phyloP scores from a whole-genome alignment of 768 basidiomycete genomes.

The Cystofilobasidium capitatum region DNA sequence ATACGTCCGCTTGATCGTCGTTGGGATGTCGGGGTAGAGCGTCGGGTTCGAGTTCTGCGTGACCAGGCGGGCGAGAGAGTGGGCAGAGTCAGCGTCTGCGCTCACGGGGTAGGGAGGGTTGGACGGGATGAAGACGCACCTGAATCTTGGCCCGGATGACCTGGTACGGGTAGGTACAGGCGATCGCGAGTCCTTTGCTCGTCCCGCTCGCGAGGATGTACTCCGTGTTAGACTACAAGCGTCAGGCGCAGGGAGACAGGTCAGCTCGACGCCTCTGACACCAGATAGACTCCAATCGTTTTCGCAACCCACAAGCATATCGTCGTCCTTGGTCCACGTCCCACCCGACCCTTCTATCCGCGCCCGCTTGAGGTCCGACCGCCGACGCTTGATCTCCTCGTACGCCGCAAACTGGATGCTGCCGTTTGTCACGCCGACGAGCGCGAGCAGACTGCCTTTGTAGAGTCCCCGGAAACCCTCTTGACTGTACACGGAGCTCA shows the following conservation, averaged over 20 bases:
- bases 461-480: slow-evolving; percentile 77
- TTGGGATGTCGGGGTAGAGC: slow-evolving; percentile 72
- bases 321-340: slow-evolving; percentile 60
- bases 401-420: slow-evolving; percentile 93
- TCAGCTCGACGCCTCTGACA: background rate
- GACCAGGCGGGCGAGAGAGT: background rate
- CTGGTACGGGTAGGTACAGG: slow-evolving; percentile 91
- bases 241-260: background rate
- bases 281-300: background rate
- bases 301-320: slow-evolving; percentile 63
- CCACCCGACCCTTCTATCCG: slow-evolving; percentile 54
- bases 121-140: slow-evolving; percentile 43
- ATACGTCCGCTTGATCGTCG: slow-evolving; percentile 72
- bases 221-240: slow-evolving; percentile 66
- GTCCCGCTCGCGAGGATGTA: slow-evolving; percentile 87
- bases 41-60: slow-evolving; percentile 25
- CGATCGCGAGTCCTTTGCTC: slow-evolving; percentile 75
- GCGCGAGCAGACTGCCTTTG: slow-evolving; percentile 73
- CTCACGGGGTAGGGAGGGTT: background rate
- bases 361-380: slow-evolving; percentile 58
- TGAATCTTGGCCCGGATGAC: slow-evolving; percentile 90
- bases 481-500: slow-evolving; percentile 55
- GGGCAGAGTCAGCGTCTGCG: background rate
- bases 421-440: slow-evolving; percentile 88
- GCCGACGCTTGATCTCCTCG: slow-evolving; percentile 88